Evolutionary conservation across 352 stramenopile species (phyloP), one percentile per base, ranked within the genome.

Genomic region (Peronospora farinosa): DNA sequence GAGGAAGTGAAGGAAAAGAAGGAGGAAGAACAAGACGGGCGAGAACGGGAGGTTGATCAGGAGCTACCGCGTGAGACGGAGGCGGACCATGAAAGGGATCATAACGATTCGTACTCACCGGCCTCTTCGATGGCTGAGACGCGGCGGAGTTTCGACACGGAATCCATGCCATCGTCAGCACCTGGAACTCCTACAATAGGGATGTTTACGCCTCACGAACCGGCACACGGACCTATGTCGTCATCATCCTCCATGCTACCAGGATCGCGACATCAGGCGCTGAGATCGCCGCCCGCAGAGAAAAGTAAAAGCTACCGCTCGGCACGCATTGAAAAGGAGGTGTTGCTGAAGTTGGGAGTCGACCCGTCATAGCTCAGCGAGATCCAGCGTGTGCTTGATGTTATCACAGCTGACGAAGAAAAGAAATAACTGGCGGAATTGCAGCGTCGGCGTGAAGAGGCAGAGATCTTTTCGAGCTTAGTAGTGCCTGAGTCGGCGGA

Each of bases 331-430:
- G 77, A 88, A 51, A 86, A 84, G 47, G 72, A 84, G 45, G 77
- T 88, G 40, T 54, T 88, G 48, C 57, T 86, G 5, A 79, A 77
- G 40, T 83, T 88, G 72, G 77, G 74, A 11, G 74, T 88, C 19
- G 72, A 80, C 31, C 69, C 74, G 33, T 72, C 70, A 23, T 82
- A 86, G 77, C 66, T 88, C n/a, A 68, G 61, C 19, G 77, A 88
- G 42, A 78, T 88, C 32, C 77, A 88, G 47, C 70, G 72, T 40
- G 66, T 86, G 16, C 56, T 88, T 25, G 74, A 88, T 36, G 56
- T 58, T 10, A 63, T 84, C 8, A 61, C 62, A 10, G 69, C 73
- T 0, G 69, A 84, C 15, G 71, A 87, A 59, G 64, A 73, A 36
- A 67, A 72, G 45, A 64, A 72, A 39, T 61, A 67, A 27, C 51